Evolutionary conservation across 352 stramenopile genomes (phyloP), one percentile per base, ranked within the genome.

Genomic region (Phytophthora ohioensis): DNA sequence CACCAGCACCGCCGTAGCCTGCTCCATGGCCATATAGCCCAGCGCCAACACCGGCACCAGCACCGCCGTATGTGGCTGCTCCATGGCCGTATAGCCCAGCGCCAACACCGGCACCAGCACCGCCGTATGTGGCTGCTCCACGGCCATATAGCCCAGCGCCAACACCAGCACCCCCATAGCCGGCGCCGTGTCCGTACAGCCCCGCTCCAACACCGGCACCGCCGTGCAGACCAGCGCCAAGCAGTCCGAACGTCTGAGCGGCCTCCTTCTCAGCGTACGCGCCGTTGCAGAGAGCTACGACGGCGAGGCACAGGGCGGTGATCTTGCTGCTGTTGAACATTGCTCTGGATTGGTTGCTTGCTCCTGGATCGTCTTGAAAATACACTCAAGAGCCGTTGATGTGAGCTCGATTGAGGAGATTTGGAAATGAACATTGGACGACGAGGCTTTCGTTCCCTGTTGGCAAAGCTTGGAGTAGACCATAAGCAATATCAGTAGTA

Each of bases 281-380:
- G 4, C 41, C 41, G 7, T 9, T 51, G 1, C 31, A 57, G 34
- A 71, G 38, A 5, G 64, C 64, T 27, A 41, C 27, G 47, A 42
- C 49, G 41, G 34, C 48, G 56, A 71, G 38, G 56, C 55, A 71
- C 21, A 71, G 12, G n/a, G 56, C 21, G 49, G 21, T 11, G 42
- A 71, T 62, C 39, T 71, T 71, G 39, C 42, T 57, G 32, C 34
- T 54, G 54, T 15, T 57, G 34, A 66, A 67, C 64, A 71, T 66
- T 4, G 55, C 30, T 38, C 8, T n/a, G 38, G 15, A 56, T 56
- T 10, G 36, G 21, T 21, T 21, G 21, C 1, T 49, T 48, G 38
- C 15, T 27, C 10, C 17, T 46, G 39, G 7, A 6, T 47, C 10
- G 30, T 55, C n/a, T 35, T 45, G 30, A 15, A 63, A 21, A 21